Evolutionary conservation across 257 asterid species (phyloP), one percentile per base, ranked within the genome.

Genomic region (Prunella vulgaris): DNA sequence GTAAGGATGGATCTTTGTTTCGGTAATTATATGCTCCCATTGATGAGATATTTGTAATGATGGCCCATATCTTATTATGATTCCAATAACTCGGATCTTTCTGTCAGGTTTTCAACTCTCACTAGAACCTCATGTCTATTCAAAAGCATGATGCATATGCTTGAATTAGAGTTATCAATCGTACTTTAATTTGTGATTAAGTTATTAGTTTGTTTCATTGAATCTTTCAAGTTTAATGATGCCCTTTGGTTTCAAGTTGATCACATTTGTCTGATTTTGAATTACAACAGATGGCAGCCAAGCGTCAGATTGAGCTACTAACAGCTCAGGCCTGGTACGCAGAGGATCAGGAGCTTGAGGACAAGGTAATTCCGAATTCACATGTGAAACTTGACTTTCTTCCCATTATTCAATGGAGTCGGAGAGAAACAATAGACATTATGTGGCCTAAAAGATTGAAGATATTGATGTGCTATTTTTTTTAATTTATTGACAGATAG

Each of bases 241-340:
- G 22, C 10, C 25, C 13, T 32, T 25, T 53, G 4, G 53, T 40
- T 1, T 20, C 27, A 38, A 18, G 40, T 38, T 46, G 24, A 38
- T n/a, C 44, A 15, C 44, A 57, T 48, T 67, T 69, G 61, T 51
- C 67, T 70, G 35, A 15, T 60, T 46, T 70, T 35, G 53, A 73
- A 9, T 70, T 51, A 15, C 66, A 10, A 42, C 89, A 93, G 97
- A 78, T 89, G 60, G 66, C 77, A 54, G 93, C 88, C 52, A 87
- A 86, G 78, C 87, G 83, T 74, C 93, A 89, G 74, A 83, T 87
- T 60, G 96, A 89, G 71, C 74, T 84, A 74, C 88, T 89, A 18
- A 91, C 97, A 46, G 80, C 99, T 48, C 85, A 91, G 79, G 95
- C 97, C 68, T 94, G 99, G 97, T 78, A 74, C 74, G 80, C 95